Conservation (phyloP, 257 asterid genomes). For the Solanum arcanum region DNA sequence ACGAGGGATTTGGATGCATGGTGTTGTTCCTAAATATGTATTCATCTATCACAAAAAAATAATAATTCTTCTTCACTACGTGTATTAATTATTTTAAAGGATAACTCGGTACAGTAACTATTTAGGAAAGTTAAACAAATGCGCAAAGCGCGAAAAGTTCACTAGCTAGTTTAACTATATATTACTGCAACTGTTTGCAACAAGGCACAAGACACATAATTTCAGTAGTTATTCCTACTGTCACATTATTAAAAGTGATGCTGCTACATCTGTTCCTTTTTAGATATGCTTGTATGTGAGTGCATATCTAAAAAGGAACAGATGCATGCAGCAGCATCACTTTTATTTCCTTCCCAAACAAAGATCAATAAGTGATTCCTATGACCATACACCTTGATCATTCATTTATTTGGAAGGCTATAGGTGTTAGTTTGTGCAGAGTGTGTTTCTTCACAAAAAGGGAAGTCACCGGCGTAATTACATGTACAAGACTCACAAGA, state of each 20-base stretch:
- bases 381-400: neutral
- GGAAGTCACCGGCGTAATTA: neutral
- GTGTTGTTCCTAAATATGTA: neutral
- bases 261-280: too few species aligned
- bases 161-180: neutral
- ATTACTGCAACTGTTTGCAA: neutral
- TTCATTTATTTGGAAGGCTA: neutral
- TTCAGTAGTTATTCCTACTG: neutral
- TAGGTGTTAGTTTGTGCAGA: neutral
- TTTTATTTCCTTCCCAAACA: neutral
- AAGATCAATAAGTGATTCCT: neutral
- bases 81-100: too few species aligned
- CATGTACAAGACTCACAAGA: neutral
- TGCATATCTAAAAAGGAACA: neutral
- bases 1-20: neutral
- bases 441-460: neutral
- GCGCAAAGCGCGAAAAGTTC: too few species aligned
- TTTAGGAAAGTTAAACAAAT: too few species aligned
- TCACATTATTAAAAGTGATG: neutral
- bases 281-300: too few species aligned
- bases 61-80: too few species aligned
- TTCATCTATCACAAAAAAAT: too few species aligned
- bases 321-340: neutral
- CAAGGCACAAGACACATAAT: neutral
- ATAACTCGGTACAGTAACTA: too few species aligned